Conservation (phyloP, 2,329 filamentous ascomycete genomes). For the Elsinoe necatrix region DNA sequence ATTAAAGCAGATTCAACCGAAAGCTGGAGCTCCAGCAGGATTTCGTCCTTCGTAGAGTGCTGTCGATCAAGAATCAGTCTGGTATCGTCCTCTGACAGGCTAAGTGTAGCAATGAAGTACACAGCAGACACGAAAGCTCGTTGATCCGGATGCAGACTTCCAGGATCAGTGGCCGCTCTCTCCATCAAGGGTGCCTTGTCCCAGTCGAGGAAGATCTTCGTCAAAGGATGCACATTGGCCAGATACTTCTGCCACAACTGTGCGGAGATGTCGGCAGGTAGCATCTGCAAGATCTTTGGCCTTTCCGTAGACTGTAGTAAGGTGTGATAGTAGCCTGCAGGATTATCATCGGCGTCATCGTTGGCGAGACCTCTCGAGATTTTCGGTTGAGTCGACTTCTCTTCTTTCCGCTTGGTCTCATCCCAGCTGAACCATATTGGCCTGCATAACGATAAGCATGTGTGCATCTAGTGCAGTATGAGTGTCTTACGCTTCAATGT, state of each 20-base stretch:
- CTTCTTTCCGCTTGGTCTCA: background rate
- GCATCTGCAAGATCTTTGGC: background rate
- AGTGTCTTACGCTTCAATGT: background rate
- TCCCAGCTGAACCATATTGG: slow-evolving; percentile 9
- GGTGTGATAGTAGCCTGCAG: background rate
- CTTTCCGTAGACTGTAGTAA: background rate
- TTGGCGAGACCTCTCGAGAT: no score
- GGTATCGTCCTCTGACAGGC: slow-evolving; percentile 15
- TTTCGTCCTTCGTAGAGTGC: background rate
- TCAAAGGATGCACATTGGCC: slow-evolving; percentile 12
- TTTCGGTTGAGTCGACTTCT: background rate
- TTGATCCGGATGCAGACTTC: background rate
- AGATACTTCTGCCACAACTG: slow-evolving; percentile 15
- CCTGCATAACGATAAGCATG: background rate
- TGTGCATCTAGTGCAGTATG: no score
- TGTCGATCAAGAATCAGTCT: background rate
- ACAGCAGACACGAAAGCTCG: slow-evolving; percentile 6
- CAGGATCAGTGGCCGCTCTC: background rate
- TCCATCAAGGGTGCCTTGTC: background rate
- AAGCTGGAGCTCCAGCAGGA: slow-evolving; percentile 8
- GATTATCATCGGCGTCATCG: background rate
- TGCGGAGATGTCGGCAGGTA: background rate
- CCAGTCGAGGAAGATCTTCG: slow-evolving; percentile 15
- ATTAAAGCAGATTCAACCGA: slow-evolving; percentile 12
- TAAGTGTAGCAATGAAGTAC: slow-evolving; percentile 14